Percentiles rank a stretch among this genome's conserved stretches.
These are phyloP conservation scores for Backusella parvicylindrica DNA, from an alignment of 192 early-diverging fungal genomes.

Conservation along the genomic window DNA sequence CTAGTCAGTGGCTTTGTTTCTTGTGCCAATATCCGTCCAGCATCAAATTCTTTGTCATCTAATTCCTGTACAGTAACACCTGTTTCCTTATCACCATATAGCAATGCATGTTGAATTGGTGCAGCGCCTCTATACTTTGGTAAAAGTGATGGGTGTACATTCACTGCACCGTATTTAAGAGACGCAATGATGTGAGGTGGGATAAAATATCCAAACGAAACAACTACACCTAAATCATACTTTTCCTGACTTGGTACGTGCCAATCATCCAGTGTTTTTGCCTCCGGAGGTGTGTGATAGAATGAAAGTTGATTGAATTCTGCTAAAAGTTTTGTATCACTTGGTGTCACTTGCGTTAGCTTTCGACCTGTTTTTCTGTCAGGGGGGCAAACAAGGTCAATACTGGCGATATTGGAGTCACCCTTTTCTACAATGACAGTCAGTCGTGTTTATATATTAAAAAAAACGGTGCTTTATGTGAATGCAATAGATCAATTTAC, in stretches of 20 bases:
- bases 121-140: conserved; percentile 93
- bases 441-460: conserved; percentile 34
- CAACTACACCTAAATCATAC: conserved; percentile 88
- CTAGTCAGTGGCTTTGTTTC: conserved; percentile 10
- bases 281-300: conserved; percentile 52
- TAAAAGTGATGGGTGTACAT: conserved; percentile 92
- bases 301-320: conserved; percentile 31
- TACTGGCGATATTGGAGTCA: conserved; percentile 21
- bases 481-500: conserved; percentile 8
- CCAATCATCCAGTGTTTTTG: conserved; percentile 44
- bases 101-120: conserved; percentile 82
- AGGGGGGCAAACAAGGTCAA: conserved; percentile 31
- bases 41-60: conserved; percentile 76
- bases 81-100: conserved; percentile 67
- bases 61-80: conserved; percentile 90
- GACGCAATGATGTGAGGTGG: conserved; percentile 64
- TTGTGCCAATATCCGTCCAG: conserved; percentile 79
- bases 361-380: conserved; percentile 38
- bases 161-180: conserved; percentile 71
- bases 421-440: conserved; percentile 27
- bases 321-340: conserved; percentile 48
- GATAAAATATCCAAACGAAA: conserved; percentile 91
- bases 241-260: conserved; percentile 25
- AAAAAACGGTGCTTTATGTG: conserved; percentile 9
- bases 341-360: conserved; percentile 6